Percentiles rank a stretch among this genome's conserved stretches.
phyloP scores from a whole-genome alignment of 2,329 filamentous ascomycete genomes.

The Nemania sp. region DNA sequence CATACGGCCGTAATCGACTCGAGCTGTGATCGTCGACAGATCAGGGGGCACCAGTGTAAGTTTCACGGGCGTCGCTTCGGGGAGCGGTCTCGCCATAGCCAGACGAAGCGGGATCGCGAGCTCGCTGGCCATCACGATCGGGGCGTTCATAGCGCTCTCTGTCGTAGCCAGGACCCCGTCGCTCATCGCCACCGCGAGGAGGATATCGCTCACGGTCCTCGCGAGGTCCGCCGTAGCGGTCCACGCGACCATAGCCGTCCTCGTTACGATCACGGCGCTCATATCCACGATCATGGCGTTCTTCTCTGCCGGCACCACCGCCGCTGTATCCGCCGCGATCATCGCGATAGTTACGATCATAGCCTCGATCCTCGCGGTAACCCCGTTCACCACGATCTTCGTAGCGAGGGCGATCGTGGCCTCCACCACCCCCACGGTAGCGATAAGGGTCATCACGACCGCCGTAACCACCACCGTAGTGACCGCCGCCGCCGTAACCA shows the following conservation, averaged over 20 bases:
- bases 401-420: conserved; percentile 44
- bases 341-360: conserved; percentile 44
- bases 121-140: conserved; percentile 44
- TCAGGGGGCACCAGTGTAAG: conserved; percentile 47
- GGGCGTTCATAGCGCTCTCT: conserved; percentile 52
- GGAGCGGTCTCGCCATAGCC: conserved; percentile 48
- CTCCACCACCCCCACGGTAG: conserved; percentile 57
- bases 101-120: conserved; percentile 46
- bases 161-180: conserved; percentile 33
- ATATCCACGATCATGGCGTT: conserved; percentile 52
- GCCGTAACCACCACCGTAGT: conserved; percentile 49
- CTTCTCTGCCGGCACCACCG: conserved; percentile 27
- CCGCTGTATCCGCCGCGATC: conserved; percentile 43
- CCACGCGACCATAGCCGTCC: conserved; percentile 34
- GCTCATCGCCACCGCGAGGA: conserved; percentile 32
- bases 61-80: conserved; percentile 47
- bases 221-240: conserved; percentile 35
- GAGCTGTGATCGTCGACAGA: conserved; percentile 20
- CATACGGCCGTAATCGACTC: too few species aligned
- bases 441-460: conserved; percentile 60
- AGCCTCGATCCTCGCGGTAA: conserved; percentile 49
- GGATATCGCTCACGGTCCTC: conserved; percentile 38
- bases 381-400: conserved; percentile 50
- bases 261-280: conserved; percentile 52
- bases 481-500: conserved; percentile 35